Percentiles rank a stretch among this genome's conserved stretches.
phyloP scores from a whole-genome alignment of 768 basidiomycete genomes.

The Neoboletus magnificus region DNA sequence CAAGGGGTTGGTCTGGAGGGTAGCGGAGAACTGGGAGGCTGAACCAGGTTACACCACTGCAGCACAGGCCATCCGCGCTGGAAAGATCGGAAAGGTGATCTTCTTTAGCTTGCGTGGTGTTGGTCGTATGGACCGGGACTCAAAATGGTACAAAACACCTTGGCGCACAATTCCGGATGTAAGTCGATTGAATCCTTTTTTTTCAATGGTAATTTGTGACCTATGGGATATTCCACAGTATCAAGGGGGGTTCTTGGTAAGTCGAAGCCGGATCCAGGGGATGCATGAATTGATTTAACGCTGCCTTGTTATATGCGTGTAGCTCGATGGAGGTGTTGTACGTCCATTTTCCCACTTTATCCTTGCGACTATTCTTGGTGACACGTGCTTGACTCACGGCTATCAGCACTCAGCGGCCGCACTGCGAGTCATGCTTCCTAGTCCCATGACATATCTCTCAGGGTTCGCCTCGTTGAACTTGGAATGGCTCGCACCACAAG shows the following conservation, averaged over 20 bases:
- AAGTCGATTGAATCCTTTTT: constrained; percentile 26
- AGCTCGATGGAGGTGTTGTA: constrained; percentile 81
- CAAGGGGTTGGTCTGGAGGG: constrained; percentile 72
- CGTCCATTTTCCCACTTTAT: constrained; percentile 23
- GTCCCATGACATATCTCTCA: constrained; percentile 51
- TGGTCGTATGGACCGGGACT: constrained; percentile 54
- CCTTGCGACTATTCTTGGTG: background rate
- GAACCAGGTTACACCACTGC: constrained; percentile 53
- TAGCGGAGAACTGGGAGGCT: constrained; percentile 76
- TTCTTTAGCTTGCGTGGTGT: constrained; percentile 60
- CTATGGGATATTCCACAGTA: constrained; percentile 40
- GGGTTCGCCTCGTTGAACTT: constrained; percentile 67
- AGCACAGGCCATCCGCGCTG: constrained; percentile 46
- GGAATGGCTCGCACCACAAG: constrained; percentile 70
- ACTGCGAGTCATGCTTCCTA: constrained; percentile 57
- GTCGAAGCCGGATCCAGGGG: constrained; percentile 22
- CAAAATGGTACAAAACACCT: constrained; percentile 76
- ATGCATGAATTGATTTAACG: background rate
- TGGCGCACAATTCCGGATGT: constrained; percentile 85
- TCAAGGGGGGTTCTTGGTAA: constrained; percentile 79
- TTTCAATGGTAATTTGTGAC: background rate
- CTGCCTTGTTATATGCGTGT: constrained; percentile 4
- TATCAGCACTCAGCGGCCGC: constrained; percentile 63
- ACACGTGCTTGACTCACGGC: background rate
- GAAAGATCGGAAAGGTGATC: constrained; percentile 68